Evolutionary conservation across 306 rosid species (phyloP).

Genomic region (Trichosanthes cucumerina): DNA sequence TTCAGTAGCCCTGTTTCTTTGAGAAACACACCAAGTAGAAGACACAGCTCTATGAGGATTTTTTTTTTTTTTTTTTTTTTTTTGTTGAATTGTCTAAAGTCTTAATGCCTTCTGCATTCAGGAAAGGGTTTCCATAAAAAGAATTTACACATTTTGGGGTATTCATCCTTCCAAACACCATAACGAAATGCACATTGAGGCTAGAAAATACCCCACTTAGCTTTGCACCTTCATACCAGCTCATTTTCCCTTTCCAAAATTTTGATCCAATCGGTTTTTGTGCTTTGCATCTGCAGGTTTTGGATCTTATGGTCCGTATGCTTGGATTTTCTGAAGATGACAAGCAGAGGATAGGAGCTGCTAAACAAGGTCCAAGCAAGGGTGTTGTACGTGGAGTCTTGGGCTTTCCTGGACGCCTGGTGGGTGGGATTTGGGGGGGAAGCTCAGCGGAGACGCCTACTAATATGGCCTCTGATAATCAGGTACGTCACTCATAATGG

Average conservation of each 20-base stretch:
- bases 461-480: slow-evolving; percentile 56
- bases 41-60: background rate
- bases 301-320: slow-evolving; percentile 97
- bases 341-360: slow-evolving; percentile 81
- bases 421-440: slow-evolving; percentile 86
- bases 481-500: slow-evolving; percentile 15
- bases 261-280: slow-evolving; percentile 1
- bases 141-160: background rate
- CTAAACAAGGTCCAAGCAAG: slow-evolving; percentile 77
- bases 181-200: background rate
- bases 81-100: background rate
- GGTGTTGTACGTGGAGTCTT: slow-evolving; percentile 97
- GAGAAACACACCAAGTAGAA: background rate
- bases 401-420: slow-evolving; percentile 89
- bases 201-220: background rate
- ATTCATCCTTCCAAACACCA: background rate
- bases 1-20: background rate
- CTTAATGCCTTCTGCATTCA: background rate
- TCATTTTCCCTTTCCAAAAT: background rate
- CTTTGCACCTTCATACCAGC: background rate
- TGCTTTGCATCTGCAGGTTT: slow-evolving; percentile 39
- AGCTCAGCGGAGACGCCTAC: slow-evolving; percentile 40
- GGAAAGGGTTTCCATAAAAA: background rate
- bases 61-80: too few relatives aligned
- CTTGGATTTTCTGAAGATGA: slow-evolving; percentile 90